Base-by-base conservation (phyloP, 2,329 filamentous ascomycete species). In the Fusarium scirpi region DNA sequence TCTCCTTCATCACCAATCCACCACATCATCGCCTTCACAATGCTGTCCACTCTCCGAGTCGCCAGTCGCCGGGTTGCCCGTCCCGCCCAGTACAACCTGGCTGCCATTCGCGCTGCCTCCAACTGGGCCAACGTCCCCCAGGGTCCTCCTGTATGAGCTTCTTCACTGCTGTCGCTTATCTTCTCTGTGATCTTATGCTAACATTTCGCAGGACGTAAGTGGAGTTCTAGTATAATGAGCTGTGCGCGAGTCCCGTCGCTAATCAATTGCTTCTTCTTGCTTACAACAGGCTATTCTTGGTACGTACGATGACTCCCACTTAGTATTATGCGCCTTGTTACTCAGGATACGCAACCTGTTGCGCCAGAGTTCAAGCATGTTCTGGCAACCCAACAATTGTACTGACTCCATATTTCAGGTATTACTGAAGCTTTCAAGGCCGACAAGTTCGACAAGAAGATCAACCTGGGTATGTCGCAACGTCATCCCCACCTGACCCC, bases 401-500 rank as follows among this genome's bases (percentile, higher is more conserved):
- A 44, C 76, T 79, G 76, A 78, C 69, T 62, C 25, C 12, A 34
- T 27, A 58, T 24, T 56, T 16, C 73, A 91, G 92, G 93, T 81
- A 94, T 99, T 84, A 98, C 96, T 70, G 96, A 99, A 86, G 96
- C 96, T 67, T 99, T 96, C 92, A 99, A 98, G 89, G 94, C 94
- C 83, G 96, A 99, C 82, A 88, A 86, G 78, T 95, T 97, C 83
- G 85, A 90, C 70, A 90, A 97, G 86, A 99, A 98, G 90, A 98
- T 99, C 87, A 98, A 98, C 86, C 86, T 99, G 68, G 96, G 92
- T 92, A 85, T 78, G 87, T 76, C 61, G 56, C 55, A 66, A 56
- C 59, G 38, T 63, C 54, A 54, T 52, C 53, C 57, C 58, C 49
- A 10, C 29, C 34, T 30, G 41, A 68, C 47, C 15, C 44, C 27